A percentile compares a stretch with the other conserved stretches of the same genome.
Evolutionary conservation across 805 yeast genomes (phyloP).

Genomic region (Ogataea salicorniae): DNA sequence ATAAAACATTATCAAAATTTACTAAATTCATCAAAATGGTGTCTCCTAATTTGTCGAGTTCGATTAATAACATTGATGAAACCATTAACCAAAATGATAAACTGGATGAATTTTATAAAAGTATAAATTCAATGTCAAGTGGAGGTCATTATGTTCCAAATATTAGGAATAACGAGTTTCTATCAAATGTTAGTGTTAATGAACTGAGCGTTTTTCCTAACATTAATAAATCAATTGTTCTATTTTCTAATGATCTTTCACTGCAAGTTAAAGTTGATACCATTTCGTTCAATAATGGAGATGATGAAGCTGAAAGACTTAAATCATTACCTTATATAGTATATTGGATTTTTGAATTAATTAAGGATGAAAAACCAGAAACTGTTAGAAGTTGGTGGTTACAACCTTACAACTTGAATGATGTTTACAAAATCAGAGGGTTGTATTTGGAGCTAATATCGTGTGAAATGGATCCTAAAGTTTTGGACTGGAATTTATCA

Average conservation of each 20-base stretch:
- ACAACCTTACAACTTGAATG: conserved; percentile 7
- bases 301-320: neutral
- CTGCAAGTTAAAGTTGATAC: conserved; percentile 11
- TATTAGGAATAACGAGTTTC: conserved; percentile 7
- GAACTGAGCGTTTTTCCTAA: conserved; percentile 9
- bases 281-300: neutral
- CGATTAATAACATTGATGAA: neutral
- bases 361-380: conserved; percentile 2
- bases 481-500: conserved; percentile 2
- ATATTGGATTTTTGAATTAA: conserved; percentile 27
- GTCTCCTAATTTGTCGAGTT: neutral
- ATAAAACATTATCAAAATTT: conserved; percentile 4
- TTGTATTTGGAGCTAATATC: conserved; percentile 1
- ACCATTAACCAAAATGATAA: conserved; percentile 3
- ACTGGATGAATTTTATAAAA: conserved; percentile 7
- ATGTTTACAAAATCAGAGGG: conserved; percentile 8
- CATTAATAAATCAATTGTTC: conserved; percentile 3
- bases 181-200: conserved; percentile 4
- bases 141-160: conserved; percentile 11
- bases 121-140: conserved; percentile 6
- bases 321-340: conserved; percentile 43
- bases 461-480: conserved; percentile 3
- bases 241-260: conserved; percentile 28
- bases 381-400: conserved; percentile 5
- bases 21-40: conserved; percentile 1